These are phyloP conservation scores for Mycena metata DNA, from an alignment of 768 basidiomycete species.

Conservation along the genomic window DNA sequence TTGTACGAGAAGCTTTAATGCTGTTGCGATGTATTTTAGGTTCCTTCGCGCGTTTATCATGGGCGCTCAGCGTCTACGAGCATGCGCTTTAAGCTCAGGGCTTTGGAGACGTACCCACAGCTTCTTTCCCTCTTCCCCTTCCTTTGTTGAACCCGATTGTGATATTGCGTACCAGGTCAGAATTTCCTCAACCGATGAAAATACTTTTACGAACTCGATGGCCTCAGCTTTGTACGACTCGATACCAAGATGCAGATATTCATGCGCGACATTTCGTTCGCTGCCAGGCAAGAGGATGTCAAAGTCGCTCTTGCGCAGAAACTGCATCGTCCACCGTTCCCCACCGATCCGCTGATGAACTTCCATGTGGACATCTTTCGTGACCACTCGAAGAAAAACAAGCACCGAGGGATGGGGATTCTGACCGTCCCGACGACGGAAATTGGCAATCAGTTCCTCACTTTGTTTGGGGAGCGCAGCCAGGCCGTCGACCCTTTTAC, in stretches of 20 bases:
- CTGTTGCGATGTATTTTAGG: slow-evolving; percentile 37
- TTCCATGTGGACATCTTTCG: slow-evolving; percentile 51
- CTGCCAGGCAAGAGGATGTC: slow-evolving; percentile 48
- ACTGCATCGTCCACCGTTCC: slow-evolving; percentile 52
- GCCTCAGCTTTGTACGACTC: background rate
- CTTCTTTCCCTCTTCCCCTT: background rate
- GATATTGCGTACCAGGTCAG: slow-evolving; percentile 8
- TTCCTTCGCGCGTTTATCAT: slow-evolving; percentile 18
- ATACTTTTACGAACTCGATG: background rate
- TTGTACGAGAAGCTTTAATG: slow-evolving; percentile 32
- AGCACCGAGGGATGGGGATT: slow-evolving; percentile 41
- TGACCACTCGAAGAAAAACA: slow-evolving; percentile 24
- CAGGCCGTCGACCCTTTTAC: slow-evolving; percentile 40
- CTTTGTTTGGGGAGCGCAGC: slow-evolving; percentile 39
- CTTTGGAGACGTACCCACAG: slow-evolving; percentile 1
- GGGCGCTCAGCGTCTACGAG: slow-evolving; percentile 20
- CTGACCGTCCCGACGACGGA: slow-evolving; percentile 46
- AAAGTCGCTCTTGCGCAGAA: slow-evolving; percentile 48
- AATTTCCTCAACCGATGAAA: background rate
- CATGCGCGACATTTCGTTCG: slow-evolving; percentile 47
- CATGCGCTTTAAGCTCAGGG: slow-evolving; percentile 15
- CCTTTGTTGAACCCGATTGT: background rate
- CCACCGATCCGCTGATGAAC: slow-evolving; percentile 43
- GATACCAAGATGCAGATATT: slow-evolving; percentile 49
- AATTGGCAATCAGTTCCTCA: slow-evolving; percentile 44